phyloP scores from a whole-genome alignment of 495 filamentous ascomycete species.

The Cladorrhinum samala region DNA sequence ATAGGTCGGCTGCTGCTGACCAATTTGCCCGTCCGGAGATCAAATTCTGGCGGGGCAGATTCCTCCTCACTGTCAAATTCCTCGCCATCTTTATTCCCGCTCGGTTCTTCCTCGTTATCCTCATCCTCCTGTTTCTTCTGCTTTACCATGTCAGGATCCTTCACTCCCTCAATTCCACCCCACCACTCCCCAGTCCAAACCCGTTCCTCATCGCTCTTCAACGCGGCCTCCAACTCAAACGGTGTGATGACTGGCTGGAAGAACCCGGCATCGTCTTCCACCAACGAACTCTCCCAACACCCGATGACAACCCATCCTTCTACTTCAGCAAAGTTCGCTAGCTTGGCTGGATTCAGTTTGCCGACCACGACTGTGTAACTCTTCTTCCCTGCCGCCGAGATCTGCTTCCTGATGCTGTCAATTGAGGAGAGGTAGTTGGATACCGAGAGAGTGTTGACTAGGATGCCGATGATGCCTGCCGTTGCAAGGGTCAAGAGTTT shows the following conservation, averaged over 20 bases:
- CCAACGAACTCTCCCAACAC: slow-evolving; percentile 92
- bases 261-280: slow-evolving; percentile 73
- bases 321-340: slow-evolving; percentile 93
- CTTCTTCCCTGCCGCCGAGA: slow-evolving; percentile 78
- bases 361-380: slow-evolving; percentile 94
- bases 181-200: slow-evolving; percentile 74
- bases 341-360: slow-evolving; percentile 89
- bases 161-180: slow-evolving; percentile 60
- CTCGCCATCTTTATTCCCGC: slow-evolving; percentile 11
- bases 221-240: slow-evolving; percentile 74
- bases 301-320: slow-evolving; percentile 96
- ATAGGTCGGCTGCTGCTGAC: slow-evolving; percentile 80
- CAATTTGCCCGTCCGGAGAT: slow-evolving; percentile 81
- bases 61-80: slow-evolving; percentile 34
- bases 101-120: slow-evolving; percentile 10
- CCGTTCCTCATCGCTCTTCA: slow-evolving; percentile 62
- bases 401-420: slow-evolving; percentile 60
- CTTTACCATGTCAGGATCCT: neutral
- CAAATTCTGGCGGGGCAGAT: slow-evolving; percentile 77
- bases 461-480: slow-evolving; percentile 77
- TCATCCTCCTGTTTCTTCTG: neutral
- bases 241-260: slow-evolving; percentile 86
- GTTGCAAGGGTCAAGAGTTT: slow-evolving; percentile 76
- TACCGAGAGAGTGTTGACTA: slow-evolving; percentile 91
- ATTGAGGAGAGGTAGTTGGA: slow-evolving; percentile 82